Evolutionary conservation across 1,139 yeast species (phyloP), one percentile per base, ranked within the genome.

Genomic region (Blastobotrys malaysiensis): DNA sequence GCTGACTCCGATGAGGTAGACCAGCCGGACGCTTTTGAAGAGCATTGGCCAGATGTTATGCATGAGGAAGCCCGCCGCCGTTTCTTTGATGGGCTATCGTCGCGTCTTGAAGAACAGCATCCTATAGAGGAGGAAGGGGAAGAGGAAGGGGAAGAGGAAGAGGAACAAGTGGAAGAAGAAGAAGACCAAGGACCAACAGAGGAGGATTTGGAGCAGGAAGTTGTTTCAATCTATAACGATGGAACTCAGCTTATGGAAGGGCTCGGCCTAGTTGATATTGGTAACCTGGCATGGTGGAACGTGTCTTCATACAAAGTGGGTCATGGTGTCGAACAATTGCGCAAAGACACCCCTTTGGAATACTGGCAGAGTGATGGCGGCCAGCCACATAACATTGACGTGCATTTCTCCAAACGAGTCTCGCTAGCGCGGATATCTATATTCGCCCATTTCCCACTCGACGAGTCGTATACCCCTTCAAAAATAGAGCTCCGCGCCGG

Each of bases 311-410:
- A 57, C 63, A 93, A 91, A 63, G 79, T 79, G 19, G 95, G 93
- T 0, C 83, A 76, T 62, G 95, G 95, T 0, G 76, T 89, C 11
- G 73, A 73, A 20, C 86, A 85, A 61, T 74, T 93, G 9, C 73
- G 95, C 36, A 89, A 87, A 53, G 95, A 88, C 64, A 79, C 83
- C 16, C 87, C 95, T 0, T 77, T 79, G 45, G 73, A 84, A 2
- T 91, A 77, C 68, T 95, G 99, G 99, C 99, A 95, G 68, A 87
- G 96, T 52, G 99, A 95, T 68, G 99, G 98, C 31, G 78, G 81
- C n/a, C 90, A 86, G 62, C 99, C 99, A 0, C 99, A 95, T 70
- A 76, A 77, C 27, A 75, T 93, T 13, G 88, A 88, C 51, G 80
- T 90, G 2, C 95, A 84, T 64, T 95, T 95, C 67, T 78, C 93